Conservation (phyloP, 371 early-diverging fungal species). For the Gilbertella persicaria region DNA sequence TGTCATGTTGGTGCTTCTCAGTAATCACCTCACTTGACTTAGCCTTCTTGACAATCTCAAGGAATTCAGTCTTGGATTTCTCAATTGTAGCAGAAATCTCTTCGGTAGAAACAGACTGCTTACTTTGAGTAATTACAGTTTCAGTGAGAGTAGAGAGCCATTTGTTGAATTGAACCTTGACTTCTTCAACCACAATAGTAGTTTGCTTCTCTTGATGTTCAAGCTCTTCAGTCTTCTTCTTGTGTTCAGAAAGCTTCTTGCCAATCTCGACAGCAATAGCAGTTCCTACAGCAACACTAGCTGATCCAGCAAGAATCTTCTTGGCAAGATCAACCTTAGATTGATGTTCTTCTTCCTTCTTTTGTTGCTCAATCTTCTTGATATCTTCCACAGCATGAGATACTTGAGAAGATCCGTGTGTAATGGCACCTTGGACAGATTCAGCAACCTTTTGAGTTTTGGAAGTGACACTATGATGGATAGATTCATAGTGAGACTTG, state of each 20-base stretch:
- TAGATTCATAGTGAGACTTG: constrained; percentile 10
- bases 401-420: not conserved
- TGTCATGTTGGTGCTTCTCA: constrained; percentile 22
- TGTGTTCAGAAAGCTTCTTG: constrained; percentile 27
- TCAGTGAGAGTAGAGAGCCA: constrained; percentile 27
- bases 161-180: constrained; percentile 27
- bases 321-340: constrained; percentile 25
- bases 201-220: constrained; percentile 16
- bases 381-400: constrained; percentile 1
- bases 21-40: constrained; percentile 19
- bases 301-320: constrained; percentile 26
- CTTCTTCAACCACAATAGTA: constrained; percentile 17
- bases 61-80: constrained; percentile 23
- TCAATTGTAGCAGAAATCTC: constrained; percentile 23
- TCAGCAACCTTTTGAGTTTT: constrained; percentile 19
- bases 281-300: constrained; percentile 31
- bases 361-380: not conserved
- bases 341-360: constrained; percentile 17
- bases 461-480: constrained; percentile 9
- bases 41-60: constrained; percentile 25
- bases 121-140: constrained; percentile 17
- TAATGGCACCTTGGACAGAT: not conserved
- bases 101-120: constrained; percentile 20
- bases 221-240: constrained; percentile 18
- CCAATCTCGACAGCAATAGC: constrained; percentile 25